A percentile compares a stretch with the other conserved stretches of the same genome.
Evolutionary conservation across 352 stramenopile genomes (phyloP).

Genomic region (Globisporangium echinulatum): DNA sequence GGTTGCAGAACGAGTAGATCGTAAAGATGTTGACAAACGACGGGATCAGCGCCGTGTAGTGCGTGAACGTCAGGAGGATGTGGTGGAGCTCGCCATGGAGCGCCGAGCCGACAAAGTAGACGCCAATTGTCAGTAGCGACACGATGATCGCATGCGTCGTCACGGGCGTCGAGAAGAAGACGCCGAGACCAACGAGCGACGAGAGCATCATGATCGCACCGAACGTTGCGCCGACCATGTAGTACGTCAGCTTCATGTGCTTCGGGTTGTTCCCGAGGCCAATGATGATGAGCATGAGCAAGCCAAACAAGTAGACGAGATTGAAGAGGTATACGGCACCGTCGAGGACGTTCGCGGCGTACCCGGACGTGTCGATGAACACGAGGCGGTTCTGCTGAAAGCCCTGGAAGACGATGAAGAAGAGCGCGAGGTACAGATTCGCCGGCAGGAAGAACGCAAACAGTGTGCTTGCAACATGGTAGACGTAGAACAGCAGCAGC

Average conservation of each 20-base stretch:
- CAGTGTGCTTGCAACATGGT: slow-evolving; percentile 63
- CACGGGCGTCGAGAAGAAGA: slow-evolving; percentile 65
- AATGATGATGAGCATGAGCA: slow-evolving; percentile 84
- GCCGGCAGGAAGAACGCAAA: slow-evolving; percentile 73
- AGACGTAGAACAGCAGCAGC: slow-evolving; percentile 71
- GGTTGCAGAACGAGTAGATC: slow-evolving; percentile 88
- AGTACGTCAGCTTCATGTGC: slow-evolving; percentile 85
- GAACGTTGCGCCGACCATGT: slow-evolving; percentile 66
- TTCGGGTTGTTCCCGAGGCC: slow-evolving; percentile 83
- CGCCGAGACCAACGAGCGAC: slow-evolving; percentile 57
- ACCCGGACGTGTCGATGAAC: slow-evolving; percentile 78
- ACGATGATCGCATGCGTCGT: slow-evolving; percentile 50
- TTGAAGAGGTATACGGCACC: slow-evolving; percentile 75
- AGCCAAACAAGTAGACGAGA: slow-evolving; percentile 64
- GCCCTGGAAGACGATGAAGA: slow-evolving; percentile 85
- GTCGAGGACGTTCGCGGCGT: slow-evolving; percentile 48
- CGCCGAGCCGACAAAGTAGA: slow-evolving; percentile 81
- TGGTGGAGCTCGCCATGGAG: slow-evolving; percentile 77
- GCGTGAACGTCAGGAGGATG: slow-evolving; percentile 81
- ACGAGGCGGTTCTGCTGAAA: slow-evolving; percentile 80
- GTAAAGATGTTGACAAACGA: slow-evolving; percentile 89
- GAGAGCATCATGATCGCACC: slow-evolving; percentile 79
- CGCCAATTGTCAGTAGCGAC: slow-evolving; percentile 60
- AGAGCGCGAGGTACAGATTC: slow-evolving; percentile 81
- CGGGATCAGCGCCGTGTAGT: slow-evolving; percentile 83